These are phyloP conservation scores for Agrocybe pediades DNA, from an alignment of 768 basidiomycete species.

Conservation along the genomic window DNA sequence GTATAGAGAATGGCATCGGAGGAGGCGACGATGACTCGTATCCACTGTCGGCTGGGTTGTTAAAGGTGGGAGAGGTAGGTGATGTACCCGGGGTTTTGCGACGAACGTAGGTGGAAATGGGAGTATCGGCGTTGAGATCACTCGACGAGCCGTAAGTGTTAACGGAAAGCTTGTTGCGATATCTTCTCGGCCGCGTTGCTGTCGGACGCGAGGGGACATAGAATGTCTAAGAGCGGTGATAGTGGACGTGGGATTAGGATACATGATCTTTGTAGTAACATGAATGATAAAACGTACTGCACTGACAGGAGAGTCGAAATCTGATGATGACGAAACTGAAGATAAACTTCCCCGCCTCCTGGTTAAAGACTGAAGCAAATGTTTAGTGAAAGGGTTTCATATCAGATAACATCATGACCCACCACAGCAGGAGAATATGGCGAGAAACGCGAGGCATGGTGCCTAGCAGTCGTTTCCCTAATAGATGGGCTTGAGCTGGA, in stretches of 20 bases:
- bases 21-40: constrained; percentile 37
- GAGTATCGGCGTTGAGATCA: constrained; percentile 65
- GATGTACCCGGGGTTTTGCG: constrained; percentile 78
- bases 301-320: constrained; percentile 39
- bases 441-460: constrained; percentile 44
- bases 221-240: constrained; percentile 29
- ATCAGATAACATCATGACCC: constrained; percentile 20
- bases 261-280: background rate
- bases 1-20: constrained; percentile 59
- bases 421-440: constrained; percentile 49
- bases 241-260: constrained; percentile 8
- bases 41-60: constrained; percentile 41
- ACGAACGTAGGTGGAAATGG: constrained; percentile 80
- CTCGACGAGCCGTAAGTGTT: constrained; percentile 50
- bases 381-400: constrained; percentile 7
- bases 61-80: constrained; percentile 70
- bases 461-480: constrained; percentile 39
- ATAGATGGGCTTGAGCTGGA: constrained; percentile 47
- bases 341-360: constrained; percentile 48
- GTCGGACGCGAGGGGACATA: constrained; percentile 40
- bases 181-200: constrained; percentile 44
- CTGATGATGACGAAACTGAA: constrained; percentile 43
- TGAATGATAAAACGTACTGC: constrained; percentile 18
- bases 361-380: constrained; percentile 33
- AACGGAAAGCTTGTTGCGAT: constrained; percentile 46